Conservation (phyloP, 2,329 filamentous ascomycete genomes). For the Fusarium nurragi region DNA sequence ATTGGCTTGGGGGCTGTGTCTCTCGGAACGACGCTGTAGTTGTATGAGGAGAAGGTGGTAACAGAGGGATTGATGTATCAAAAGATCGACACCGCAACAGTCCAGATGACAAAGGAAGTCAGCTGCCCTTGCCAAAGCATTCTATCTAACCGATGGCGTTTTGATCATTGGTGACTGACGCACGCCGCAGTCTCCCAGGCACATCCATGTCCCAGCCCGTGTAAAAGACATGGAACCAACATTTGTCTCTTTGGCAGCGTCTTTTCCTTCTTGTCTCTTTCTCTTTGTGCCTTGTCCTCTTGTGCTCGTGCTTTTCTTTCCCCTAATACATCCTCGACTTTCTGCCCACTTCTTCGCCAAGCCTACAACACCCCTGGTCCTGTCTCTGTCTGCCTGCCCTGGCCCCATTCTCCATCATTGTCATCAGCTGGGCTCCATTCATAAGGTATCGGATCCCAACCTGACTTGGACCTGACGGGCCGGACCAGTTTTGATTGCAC, state of each 20-base stretch:
- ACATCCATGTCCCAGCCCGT: constrained; percentile 22
- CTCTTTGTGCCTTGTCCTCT: constrained; percentile 21
- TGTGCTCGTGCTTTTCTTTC: constrained; percentile 7
- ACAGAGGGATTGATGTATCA: constrained; percentile 1
- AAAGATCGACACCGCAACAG: constrained; percentile 9
- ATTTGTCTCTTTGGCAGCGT: constrained; percentile 5
- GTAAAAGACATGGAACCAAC: constrained; percentile 17
- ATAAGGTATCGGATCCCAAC: constrained; percentile 30
- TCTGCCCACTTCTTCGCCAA: constrained; percentile 35
- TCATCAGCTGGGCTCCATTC: constrained; percentile 36
- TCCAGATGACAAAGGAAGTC: constrained; percentile 14
- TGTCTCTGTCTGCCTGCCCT: constrained; percentile 19
- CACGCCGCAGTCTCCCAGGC: constrained; percentile 28
- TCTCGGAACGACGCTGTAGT: neutral
- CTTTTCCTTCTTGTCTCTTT: neutral
- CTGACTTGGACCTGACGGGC: constrained; percentile 20
- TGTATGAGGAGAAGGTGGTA: neutral
- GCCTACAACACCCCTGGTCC: constrained; percentile 7
- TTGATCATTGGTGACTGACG: neutral
- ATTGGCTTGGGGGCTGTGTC: neutral
- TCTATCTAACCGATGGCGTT: neutral
- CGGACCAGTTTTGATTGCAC: constrained; percentile 1
- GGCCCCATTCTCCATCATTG: constrained; percentile 25
- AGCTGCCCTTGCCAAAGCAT: constrained; percentile 13
- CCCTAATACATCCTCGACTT: constrained; percentile 4